Evolutionary conservation across 2,329 filamentous ascomycete genomes (phyloP), one percentile per base, ranked within the genome.

Genomic region (Elsinoe fawcettii): DNA sequence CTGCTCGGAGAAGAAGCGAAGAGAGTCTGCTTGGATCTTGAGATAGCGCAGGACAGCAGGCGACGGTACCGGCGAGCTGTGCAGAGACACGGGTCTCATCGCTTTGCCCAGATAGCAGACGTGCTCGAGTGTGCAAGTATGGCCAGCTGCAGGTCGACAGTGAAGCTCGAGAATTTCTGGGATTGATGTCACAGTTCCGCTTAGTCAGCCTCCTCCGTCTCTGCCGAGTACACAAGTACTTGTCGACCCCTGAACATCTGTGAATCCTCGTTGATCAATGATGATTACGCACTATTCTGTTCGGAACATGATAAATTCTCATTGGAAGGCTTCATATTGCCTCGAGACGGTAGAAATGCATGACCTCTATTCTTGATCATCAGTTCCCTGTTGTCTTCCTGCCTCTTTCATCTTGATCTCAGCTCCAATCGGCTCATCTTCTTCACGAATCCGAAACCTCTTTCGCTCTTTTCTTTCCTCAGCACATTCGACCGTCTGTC

Each of bases 11-110:
- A 58, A 41, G 27, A 59, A 59, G 14, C 54, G 37, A 6, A 61
- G 16, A 18, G 55, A 58, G 12, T 61, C 60, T 18, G 58, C 54
- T 36, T 61, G 58, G 39, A 60, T 60, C 32, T 56, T 59, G 7
- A 61, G 49, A 14, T 58, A 61, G n/a, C 54, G 55, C 36, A 61
- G 30, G 2, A 61, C 58, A 36, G 60, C 58, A 22, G 56, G 55
- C 20, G 60, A 61, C 3, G 60, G 60, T 23, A 60, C 14, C n/a
- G 39, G 54, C 43, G 43, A 47, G 27, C 39, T 34, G 16, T 20
- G 16, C 18, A 56, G 54, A 56, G 54, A 56, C 54, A 49, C 11
- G 25, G 54, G 37, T 49, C 54, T 56, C 54, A 56, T 56, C 12
- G 37, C 54, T 56, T 18, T 49, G 30, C 41, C 22, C 20, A 20